A percentile compares a stretch with the other conserved stretches of the same genome.
Conservation (phyloP, 352 stramenopile species). For the Thraustotheca clavata region DNA sequence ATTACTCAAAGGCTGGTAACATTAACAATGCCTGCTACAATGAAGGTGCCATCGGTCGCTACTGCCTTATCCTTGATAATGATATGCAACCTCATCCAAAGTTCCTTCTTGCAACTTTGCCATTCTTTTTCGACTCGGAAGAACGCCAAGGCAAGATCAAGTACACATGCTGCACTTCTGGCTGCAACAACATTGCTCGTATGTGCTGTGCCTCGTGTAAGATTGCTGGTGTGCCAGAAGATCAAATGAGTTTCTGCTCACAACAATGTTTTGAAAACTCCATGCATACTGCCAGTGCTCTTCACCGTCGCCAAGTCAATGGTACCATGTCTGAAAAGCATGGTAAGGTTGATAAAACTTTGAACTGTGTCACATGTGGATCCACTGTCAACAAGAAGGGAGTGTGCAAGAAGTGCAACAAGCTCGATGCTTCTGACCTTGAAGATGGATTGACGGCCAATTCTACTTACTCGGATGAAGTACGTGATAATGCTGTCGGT, state of each 20-base stretch:
- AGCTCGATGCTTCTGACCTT: conserved; percentile 34
- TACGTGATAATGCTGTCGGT: conserved; percentile 64
- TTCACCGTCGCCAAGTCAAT: conserved; percentile 79
- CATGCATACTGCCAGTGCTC: conserved; percentile 61
- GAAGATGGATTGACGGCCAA: conserved; percentile 47
- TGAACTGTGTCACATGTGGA: conserved; percentile 66
- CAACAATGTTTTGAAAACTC: conserved; percentile 83
- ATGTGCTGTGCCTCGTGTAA: conserved; percentile 82
- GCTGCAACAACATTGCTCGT: conserved; percentile 73
- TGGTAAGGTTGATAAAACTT: conserved; percentile 51
- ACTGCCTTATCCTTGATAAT: conserved; percentile 70
- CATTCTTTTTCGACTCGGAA: conserved; percentile 84
- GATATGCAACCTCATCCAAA: conserved; percentile 84
- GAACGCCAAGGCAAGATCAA: conserved; percentile 72
- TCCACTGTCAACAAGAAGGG: conserved; percentile 61
- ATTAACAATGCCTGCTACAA: conserved; percentile 88
- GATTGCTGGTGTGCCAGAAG: conserved; percentile 71
- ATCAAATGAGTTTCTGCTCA: conserved; percentile 80
- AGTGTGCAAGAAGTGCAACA: conserved; percentile 74
- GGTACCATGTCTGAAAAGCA: conserved; percentile 65
- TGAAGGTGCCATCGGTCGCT: conserved; percentile 69
- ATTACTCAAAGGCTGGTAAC: conserved; percentile 85
- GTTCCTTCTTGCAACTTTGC: conserved; percentile 68
- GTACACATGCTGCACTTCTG: conserved; percentile 61
- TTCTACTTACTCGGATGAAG: conserved; percentile 64